These are phyloP conservation scores for Vitis hybrid DNA, from an alignment of 177 flowering plant species.

Conservation along the genomic window DNA sequence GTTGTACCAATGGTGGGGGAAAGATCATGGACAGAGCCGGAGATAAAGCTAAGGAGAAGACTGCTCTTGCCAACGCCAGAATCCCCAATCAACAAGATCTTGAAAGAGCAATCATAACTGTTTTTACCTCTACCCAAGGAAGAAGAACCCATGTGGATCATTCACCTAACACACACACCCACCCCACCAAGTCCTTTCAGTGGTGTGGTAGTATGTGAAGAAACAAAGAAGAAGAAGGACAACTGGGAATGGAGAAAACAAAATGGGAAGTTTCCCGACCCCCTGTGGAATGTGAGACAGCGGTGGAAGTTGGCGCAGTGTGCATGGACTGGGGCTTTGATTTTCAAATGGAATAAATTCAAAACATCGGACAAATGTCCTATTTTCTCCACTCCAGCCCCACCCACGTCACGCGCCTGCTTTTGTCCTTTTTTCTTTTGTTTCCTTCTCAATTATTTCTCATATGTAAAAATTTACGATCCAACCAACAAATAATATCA, in stretches of 20 bases:
- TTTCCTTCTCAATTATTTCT: no score
- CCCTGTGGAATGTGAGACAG: not conserved
- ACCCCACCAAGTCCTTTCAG: not conserved
- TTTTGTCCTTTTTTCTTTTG: no score
- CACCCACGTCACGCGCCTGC: no score
- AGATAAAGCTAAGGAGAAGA: conserved; percentile 71
- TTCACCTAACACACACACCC: not conserved
- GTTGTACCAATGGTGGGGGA: conserved; percentile 82
- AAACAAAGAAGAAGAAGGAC: not conserved
- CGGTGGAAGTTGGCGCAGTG: not conserved
- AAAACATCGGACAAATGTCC: not conserved
- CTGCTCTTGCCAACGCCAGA: conserved; percentile 94
- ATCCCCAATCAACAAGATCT: conserved; percentile 84
- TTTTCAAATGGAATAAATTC: no score
- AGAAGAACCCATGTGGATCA: conserved; percentile 17
- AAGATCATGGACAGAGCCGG: conserved; percentile 52
- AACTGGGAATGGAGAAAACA: not conserved
- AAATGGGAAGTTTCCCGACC: not conserved
- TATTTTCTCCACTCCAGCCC: not conserved
- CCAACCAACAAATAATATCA: no score
- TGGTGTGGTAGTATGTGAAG: not conserved
- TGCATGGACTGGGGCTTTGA: not conserved
- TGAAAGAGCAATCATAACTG: conserved; percentile 75
- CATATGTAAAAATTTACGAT: no score
- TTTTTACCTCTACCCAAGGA: conserved; percentile 7